Conservation (phyloP, 1,139 yeast genomes). For the Groenewaldozyma auringiensis region DNA sequence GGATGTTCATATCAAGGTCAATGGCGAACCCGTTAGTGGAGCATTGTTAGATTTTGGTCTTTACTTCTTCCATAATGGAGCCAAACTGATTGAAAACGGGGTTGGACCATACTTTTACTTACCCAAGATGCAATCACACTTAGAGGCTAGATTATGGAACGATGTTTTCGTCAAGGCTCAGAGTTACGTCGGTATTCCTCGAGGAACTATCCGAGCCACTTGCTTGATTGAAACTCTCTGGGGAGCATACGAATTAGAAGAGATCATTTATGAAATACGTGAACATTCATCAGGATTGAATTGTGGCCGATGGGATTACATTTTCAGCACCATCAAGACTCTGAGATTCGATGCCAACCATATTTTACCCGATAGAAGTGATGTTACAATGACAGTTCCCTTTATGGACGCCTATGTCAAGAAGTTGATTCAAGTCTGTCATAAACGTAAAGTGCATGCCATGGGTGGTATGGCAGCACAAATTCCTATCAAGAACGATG, state of each 20-base stretch:
- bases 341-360: slow-evolving; percentile 54
- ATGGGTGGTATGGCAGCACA: slow-evolving; percentile 84
- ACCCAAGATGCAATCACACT: slow-evolving; percentile 72
- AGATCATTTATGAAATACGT: slow-evolving; percentile 63
- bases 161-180: slow-evolving; percentile 61
- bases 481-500: slow-evolving; percentile 64
- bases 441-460: slow-evolving; percentile 66
- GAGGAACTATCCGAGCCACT: slow-evolving; percentile 68
- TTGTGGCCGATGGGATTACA: slow-evolving; percentile 79
- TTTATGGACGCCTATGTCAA: slow-evolving; percentile 66
- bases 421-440: slow-evolving; percentile 59
- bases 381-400: slow-evolving; percentile 66
- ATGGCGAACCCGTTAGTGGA: slow-evolving; percentile 66
- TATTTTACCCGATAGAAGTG: slow-evolving; percentile 62
- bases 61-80: slow-evolving; percentile 65
- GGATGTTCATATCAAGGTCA: slow-evolving; percentile 63
- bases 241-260: slow-evolving; percentile 74
- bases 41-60: slow-evolving; percentile 69
- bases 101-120: slow-evolving; percentile 67
- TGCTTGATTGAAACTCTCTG: slow-evolving; percentile 67
- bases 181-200: slow-evolving; percentile 50
- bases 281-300: slow-evolving; percentile 67
- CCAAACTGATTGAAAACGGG: slow-evolving; percentile 49
- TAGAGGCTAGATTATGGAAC: slow-evolving; percentile 71
- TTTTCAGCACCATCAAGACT: slow-evolving; percentile 61